These are phyloP conservation scores for Avena atlantica DNA, from an alignment of 176 grass and related monocot species.

Conservation along the genomic window DNA sequence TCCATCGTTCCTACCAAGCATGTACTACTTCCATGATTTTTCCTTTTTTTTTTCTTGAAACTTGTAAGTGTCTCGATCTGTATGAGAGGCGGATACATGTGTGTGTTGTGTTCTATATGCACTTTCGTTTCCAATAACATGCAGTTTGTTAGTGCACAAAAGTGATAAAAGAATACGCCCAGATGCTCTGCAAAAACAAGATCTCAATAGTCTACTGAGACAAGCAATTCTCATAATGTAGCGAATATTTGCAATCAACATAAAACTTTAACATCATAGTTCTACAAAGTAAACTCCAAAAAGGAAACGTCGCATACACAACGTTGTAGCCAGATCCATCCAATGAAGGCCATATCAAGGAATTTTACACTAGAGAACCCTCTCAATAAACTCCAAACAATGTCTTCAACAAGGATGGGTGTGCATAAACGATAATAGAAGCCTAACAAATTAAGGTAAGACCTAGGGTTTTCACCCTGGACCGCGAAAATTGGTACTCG, in stretches of 20 bases:
- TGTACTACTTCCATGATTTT: neutral
- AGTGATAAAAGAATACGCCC: neutral
- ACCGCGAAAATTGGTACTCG: neutral
- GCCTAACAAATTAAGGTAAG: neutral
- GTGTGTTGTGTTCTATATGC: neutral
- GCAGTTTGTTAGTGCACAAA: neutral
- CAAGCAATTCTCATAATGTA: too few species aligned
- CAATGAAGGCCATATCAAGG: neutral
- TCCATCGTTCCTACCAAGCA: neutral
- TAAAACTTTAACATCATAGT: neutral
- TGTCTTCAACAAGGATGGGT: neutral
- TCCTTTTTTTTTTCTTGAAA: neutral
- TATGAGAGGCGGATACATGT: neutral
- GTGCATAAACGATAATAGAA: neutral
- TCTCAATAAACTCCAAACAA: too few species aligned
- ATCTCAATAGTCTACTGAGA: neutral
- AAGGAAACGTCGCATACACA: neutral
- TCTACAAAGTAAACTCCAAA: neutral
- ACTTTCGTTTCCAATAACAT: neutral
- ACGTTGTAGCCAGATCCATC: neutral
- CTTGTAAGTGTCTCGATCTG: neutral
- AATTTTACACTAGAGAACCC: neutral
- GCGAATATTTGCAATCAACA: neutral
- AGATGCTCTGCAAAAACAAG: neutral
- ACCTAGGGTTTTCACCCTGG: neutral